Percentiles rank a stretch among this genome's conserved stretches.
These are phyloP conservation scores for Phyllachora maydis DNA, from an alignment of 2,329 filamentous ascomycete genomes.

Conservation along the genomic window DNA sequence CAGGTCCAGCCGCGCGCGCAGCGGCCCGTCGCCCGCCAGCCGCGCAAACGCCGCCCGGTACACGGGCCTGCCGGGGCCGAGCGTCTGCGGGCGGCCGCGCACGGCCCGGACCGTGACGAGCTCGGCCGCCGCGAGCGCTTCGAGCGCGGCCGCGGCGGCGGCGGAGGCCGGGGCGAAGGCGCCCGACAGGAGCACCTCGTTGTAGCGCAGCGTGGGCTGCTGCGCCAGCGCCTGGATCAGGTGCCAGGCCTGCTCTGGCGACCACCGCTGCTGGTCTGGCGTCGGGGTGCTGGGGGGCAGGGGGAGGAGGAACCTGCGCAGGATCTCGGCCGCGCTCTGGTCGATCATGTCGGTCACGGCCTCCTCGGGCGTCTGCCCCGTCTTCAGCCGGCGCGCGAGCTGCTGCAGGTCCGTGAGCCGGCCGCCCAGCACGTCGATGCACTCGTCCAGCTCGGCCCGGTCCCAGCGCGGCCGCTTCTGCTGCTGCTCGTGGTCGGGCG, in stretches of 20 bases:
- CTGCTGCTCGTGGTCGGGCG: conserved; percentile 7
- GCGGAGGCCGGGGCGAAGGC: conserved; percentile 40
- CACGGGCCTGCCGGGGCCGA: conserved; percentile 69
- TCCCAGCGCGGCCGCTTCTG: conserved; percentile 16
- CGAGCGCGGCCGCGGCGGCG: conserved; percentile 55
- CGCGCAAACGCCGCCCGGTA: conserved; percentile 66
- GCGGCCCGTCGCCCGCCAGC: conserved; percentile 49
- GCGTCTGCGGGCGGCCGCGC: conserved; percentile 57
- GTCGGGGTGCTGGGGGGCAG: conserved; percentile 21
- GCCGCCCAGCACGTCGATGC: conserved; percentile 67
- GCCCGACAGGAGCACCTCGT: conserved; percentile 60
- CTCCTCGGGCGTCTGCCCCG: conserved; percentile 61
- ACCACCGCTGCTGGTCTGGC: conserved; percentile 55
- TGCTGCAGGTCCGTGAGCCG: conserved; percentile 92
- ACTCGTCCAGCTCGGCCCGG: conserved; percentile 54
- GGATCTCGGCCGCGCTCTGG: conserved; percentile 71
- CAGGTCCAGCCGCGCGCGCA: conserved; percentile 55
- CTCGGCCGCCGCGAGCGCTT: conserved; percentile 66
- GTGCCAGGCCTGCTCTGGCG: conserved; percentile 73
- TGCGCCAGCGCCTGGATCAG: conserved; percentile 60
- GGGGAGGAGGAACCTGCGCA: conserved; percentile 78
- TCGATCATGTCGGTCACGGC: conserved; percentile 79
- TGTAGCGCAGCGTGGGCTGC: conserved; percentile 55
- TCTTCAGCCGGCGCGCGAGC: conserved; percentile 72
- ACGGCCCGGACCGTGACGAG: conserved; percentile 56